These are phyloP conservation scores for Hymenoscyphus occultus DNA, from an alignment of 2,329 filamentous ascomycete genomes.

Conservation along the genomic window DNA sequence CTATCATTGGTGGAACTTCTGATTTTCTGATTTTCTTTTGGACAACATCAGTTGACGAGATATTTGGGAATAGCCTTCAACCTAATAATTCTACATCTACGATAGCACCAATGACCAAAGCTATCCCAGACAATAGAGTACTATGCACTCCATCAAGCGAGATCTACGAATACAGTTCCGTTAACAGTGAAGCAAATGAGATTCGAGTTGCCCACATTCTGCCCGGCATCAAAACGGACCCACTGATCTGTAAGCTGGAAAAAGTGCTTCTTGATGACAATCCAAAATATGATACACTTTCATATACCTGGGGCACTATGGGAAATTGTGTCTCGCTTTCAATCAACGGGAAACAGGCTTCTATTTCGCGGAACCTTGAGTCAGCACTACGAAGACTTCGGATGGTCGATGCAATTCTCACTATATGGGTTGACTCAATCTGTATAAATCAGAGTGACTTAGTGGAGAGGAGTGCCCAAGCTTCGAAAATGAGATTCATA, in stretches of 20 bases:
- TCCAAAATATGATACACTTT: conserved; percentile 15
- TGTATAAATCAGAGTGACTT: conserved; percentile 21
- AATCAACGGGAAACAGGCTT: conserved; percentile 11
- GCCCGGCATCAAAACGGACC: conserved; percentile 5
- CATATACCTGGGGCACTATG: conserved; percentile 15
- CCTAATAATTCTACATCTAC: too few relatives aligned
- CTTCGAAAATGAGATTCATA: conserved; percentile 16
- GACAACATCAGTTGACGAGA: too few relatives aligned
- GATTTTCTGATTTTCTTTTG: too few relatives aligned
- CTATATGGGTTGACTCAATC: conserved; percentile 20
- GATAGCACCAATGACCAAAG: neutral
- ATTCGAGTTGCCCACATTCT: conserved; percentile 16
- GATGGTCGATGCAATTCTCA: neutral
- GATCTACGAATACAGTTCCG: neutral
- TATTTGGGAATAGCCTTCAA: too few relatives aligned
- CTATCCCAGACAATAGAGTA: neutral
- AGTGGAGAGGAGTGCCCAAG: conserved; percentile 15
- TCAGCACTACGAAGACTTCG: conserved; percentile 16
- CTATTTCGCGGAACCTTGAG: conserved; percentile 10
- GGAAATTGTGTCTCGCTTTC: neutral
- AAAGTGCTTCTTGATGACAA: neutral
- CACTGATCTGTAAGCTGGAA: conserved; percentile 9
- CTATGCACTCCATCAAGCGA: neutral
- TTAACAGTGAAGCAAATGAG: conserved; percentile 9
- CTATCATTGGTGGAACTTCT: too few relatives aligned